phyloP scores from a whole-genome alignment of 2,329 filamentous ascomycete species.

The Alternaria alternata region DNA sequence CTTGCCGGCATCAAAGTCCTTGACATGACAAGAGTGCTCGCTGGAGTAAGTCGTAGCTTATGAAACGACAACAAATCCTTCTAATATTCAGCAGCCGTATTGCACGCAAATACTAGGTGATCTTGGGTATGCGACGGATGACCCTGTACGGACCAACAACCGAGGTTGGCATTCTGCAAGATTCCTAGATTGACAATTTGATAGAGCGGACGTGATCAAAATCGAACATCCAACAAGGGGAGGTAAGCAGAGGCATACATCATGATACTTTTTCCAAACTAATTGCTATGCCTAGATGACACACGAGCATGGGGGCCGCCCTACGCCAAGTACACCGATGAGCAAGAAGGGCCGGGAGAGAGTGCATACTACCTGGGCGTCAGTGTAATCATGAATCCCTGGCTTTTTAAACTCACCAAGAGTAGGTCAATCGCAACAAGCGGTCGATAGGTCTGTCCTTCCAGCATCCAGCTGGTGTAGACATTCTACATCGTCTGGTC shows the following conservation, averaged over 20 bases:
- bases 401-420: background rate
- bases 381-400: slow-evolving; percentile 36
- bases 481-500: slow-evolving; percentile 85
- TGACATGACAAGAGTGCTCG: slow-evolving; percentile 95
- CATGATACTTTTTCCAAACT: background rate
- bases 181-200: slow-evolving; percentile 24
- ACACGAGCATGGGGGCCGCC: slow-evolving; percentile 96
- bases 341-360: slow-evolving; percentile 76
- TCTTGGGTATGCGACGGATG: slow-evolving; percentile 73
- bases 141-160: slow-evolving; percentile 46
- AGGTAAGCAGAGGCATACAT: slow-evolving; percentile 21
- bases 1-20: slow-evolving; percentile 87
- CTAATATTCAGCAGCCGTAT: slow-evolving; percentile 73
- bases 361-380: slow-evolving; percentile 94
- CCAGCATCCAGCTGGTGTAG: slow-evolving; percentile 80
- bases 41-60: slow-evolving; percentile 72
- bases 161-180: slow-evolving; percentile 34
- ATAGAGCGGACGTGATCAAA: slow-evolving; percentile 94
- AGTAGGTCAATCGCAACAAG: slow-evolving; percentile 93
- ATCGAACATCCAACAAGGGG: slow-evolving; percentile 80
- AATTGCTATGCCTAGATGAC: slow-evolving; percentile 70
- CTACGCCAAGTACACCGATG: slow-evolving; percentile 78
- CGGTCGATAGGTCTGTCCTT: slow-evolving; percentile 93
- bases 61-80: background rate
- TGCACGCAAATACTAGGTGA: slow-evolving; percentile 97